These are phyloP conservation scores for Auricularia auricula-judae DNA, from an alignment of 768 basidiomycete genomes.

Conservation along the genomic window DNA sequence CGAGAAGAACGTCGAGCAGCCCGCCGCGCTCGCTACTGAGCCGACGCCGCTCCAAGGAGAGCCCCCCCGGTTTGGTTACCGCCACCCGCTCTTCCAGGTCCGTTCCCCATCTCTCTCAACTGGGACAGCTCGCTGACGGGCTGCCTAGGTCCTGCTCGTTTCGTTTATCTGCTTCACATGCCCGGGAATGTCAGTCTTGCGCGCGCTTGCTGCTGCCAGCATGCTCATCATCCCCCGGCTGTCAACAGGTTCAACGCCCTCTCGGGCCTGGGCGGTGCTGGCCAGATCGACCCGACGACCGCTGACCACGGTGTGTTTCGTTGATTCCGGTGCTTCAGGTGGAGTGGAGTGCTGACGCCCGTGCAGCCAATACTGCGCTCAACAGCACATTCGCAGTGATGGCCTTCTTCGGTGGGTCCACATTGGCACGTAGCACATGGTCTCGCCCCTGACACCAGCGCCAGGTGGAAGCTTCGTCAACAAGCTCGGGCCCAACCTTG, in stretches of 20 bases:
- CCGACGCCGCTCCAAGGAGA: not conserved
- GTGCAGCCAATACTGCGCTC: slow-evolving; percentile 24
- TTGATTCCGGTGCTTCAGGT: too few relatives aligned
- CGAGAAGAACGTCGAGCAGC: not conserved
- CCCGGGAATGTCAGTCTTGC: not conserved
- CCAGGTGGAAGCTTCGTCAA: slow-evolving; percentile 5
- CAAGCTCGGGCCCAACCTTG: slow-evolving; percentile 38
- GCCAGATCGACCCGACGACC: slow-evolving; percentile 27
- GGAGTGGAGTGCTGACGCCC: too few relatives aligned
- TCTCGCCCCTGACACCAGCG: not conserved
- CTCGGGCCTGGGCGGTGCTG: slow-evolving; percentile 28
- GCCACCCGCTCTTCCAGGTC: not conserved
- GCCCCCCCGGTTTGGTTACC: not conserved
- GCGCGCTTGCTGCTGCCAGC: not conserved
- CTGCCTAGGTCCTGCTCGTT: slow-evolving; percentile 25
- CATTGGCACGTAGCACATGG: slow-evolving; percentile 11
- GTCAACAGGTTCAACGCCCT: slow-evolving; percentile 31
- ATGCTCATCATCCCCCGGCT: slow-evolving; percentile 6
- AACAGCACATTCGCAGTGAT: slow-evolving; percentile 33
- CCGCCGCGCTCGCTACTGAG: not conserved
- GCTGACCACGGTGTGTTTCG: slow-evolving; percentile 20
- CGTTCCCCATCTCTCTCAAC: not conserved
- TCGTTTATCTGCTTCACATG: slow-evolving; percentile 23
- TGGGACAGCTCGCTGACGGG: slow-evolving; percentile 10
- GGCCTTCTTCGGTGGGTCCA: slow-evolving; percentile 29